Percentiles rank a stretch among this genome's conserved stretches.
Evolutionary conservation across 345 rosid species (phyloP).

Genomic region (Gossypium turneri): DNA sequence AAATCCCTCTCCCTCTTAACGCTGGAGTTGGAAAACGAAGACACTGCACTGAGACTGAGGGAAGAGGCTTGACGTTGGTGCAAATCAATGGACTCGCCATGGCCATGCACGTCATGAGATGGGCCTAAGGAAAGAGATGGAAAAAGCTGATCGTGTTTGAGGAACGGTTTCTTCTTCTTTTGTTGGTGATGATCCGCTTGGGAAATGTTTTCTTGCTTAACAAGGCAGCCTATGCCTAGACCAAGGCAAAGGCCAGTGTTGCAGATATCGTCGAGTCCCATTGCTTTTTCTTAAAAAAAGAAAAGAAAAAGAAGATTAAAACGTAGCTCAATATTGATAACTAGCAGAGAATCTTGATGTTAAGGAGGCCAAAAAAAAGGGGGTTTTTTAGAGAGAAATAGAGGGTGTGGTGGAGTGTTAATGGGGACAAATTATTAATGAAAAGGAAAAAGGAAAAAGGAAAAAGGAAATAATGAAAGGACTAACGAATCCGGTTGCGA

Average conservation of each 20-base stretch:
- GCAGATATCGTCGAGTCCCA: slow-evolving; percentile 31
- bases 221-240: slow-evolving; percentile 28
- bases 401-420: not conserved
- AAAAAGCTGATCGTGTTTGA: slow-evolving; percentile 29
- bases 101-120: slow-evolving; percentile 14
- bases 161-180: slow-evolving; percentile 21
- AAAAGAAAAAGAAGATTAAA: not conserved
- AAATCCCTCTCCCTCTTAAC: slow-evolving; percentile 34
- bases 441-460: slow-evolving; percentile 16
- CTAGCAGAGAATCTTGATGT: not conserved
- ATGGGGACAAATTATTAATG: slow-evolving; percentile 17
- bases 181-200: slow-evolving; percentile 13
- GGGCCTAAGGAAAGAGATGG: slow-evolving; percentile 44
- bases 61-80: slow-evolving; percentile 30
- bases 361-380: not conserved
- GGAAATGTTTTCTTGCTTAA: slow-evolving; percentile 3
- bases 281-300: not conserved
- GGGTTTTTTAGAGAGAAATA: slow-evolving; percentile 5
- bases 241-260: slow-evolving; percentile 35
- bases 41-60: slow-evolving; percentile 27
- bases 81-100: slow-evolving; percentile 12
- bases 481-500: slow-evolving; percentile 17
- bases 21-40: slow-evolving; percentile 35
- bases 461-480: slow-evolving; percentile 13
- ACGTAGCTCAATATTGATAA: not conserved